Percentiles rank a stretch among this genome's conserved stretches.
These are phyloP conservation scores for Ophiostoma novo-ulmi DNA, from an alignment of 2,329 filamentous ascomycete genomes.

Conservation along the genomic window DNA sequence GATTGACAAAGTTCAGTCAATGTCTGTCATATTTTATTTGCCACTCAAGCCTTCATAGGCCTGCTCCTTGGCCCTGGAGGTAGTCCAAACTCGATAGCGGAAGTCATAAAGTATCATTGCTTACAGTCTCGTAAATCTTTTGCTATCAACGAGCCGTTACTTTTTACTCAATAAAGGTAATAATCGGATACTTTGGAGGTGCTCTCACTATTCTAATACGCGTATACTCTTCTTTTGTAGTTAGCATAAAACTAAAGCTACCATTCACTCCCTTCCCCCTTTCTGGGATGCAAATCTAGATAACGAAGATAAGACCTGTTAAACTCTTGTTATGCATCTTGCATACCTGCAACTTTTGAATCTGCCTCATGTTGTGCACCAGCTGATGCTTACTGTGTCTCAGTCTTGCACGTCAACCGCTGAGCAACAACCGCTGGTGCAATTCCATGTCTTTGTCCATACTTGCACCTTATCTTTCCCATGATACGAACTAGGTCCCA, in stretches of 20 bases:
- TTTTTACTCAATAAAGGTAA: not conserved
- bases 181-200: not conserved
- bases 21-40: not conserved
- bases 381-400: not conserved
- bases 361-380: not conserved
- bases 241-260: not conserved
- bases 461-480: not conserved
- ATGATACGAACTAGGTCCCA: not conserved
- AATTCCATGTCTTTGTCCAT: not conserved
- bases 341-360: not conserved
- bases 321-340: not conserved
- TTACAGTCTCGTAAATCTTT: not conserved
- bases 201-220: not conserved
- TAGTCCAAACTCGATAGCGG: not conserved
- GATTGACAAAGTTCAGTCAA: not conserved
- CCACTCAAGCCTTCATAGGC: not conserved
- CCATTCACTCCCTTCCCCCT: too few species aligned
- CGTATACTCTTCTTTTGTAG: not conserved
- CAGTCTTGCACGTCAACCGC: slow-evolving; percentile 6
- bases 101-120: not conserved
- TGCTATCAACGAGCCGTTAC: not conserved
- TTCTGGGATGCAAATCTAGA: not conserved
- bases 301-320: not conserved
- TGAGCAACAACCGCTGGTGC: not conserved
- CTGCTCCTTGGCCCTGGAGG: not conserved